Percentiles rank a stretch among this genome's conserved stretches.
phyloP scores from a whole-genome alignment of 495 filamentous ascomycete genomes.

The Neurospora africana region DNA sequence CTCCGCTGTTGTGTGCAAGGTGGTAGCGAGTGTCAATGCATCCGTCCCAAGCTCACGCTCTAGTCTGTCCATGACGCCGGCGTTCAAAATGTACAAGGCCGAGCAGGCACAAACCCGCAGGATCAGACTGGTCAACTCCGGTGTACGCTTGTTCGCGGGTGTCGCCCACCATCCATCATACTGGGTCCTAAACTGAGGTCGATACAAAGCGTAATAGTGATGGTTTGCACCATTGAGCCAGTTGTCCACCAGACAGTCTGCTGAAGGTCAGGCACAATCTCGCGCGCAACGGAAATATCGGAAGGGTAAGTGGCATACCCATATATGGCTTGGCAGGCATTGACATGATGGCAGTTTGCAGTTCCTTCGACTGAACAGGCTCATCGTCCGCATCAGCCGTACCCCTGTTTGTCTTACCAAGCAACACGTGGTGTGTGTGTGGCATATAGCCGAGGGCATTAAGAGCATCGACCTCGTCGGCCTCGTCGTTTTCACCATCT shows the following conservation, averaged over 20 bases:
- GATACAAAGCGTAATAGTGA: slow-evolving; percentile 41
- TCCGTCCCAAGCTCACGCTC: slow-evolving; percentile 36
- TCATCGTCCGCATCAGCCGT: slow-evolving; percentile 6
- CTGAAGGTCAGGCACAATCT: slow-evolving; percentile 17
- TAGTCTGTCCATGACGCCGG: slow-evolving; percentile 27
- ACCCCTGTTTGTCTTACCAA: slow-evolving; percentile 15
- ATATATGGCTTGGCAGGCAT: slow-evolving; percentile 21
- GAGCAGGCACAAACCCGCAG: slow-evolving; percentile 43
- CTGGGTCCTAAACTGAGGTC: slow-evolving; percentile 34
- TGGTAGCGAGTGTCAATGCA: slow-evolving; percentile 27
- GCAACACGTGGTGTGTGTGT: slow-evolving; percentile 19
- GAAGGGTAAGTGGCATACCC: slow-evolving; percentile 10
- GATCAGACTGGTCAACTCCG: slow-evolving; percentile 42
- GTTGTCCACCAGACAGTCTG: slow-evolving; percentile 41
- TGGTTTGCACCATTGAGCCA: slow-evolving; percentile 39
- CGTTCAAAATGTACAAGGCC: slow-evolving; percentile 31
- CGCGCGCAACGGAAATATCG: background rate
- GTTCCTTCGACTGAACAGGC: slow-evolving; percentile 19
- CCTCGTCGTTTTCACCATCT: slow-evolving; percentile 5
- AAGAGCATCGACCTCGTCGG: slow-evolving; percentile 19
- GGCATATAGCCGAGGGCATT: slow-evolving; percentile 24
- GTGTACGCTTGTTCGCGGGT: slow-evolving; percentile 21
- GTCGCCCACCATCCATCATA: slow-evolving; percentile 41
- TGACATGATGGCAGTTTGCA: slow-evolving; percentile 9
- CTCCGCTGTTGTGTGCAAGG: slow-evolving; percentile 34